Percentiles rank a stretch among this genome's conserved stretches.
Evolutionary conservation across 371 early-diverging fungal species (phyloP).

Genomic region (Dipsacomyces acuminosporus): DNA sequence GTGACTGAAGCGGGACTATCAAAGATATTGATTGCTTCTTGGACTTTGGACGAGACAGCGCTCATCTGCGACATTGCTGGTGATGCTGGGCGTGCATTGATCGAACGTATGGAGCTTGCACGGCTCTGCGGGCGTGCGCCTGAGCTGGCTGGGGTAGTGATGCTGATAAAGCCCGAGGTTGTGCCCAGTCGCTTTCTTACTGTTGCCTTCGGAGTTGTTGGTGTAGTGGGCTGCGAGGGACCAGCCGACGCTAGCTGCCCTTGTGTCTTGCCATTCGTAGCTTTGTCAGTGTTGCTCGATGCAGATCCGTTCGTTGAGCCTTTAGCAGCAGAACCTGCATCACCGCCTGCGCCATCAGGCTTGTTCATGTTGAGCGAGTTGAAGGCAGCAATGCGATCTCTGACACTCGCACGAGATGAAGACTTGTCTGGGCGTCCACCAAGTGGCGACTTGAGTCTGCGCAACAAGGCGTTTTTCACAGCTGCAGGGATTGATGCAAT

Average conservation of each 20-base stretch:
- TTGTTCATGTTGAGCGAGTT: conserved; percentile 9
- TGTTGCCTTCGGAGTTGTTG: too few relatives aligned
- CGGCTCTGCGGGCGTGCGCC: conserved; percentile 1
- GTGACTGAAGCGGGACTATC: conserved; percentile 12
- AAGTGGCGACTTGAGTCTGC: conserved; percentile 29
- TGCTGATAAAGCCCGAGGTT: conserved; percentile 29
- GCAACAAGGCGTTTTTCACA: conserved; percentile 27
- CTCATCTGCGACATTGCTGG: conserved; percentile 35
- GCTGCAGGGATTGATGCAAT: conserved; percentile 16
- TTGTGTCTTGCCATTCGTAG: too few relatives aligned
- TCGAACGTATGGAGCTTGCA: background rate
- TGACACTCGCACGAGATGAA: conserved; percentile 17
- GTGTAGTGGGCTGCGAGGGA: background rate
- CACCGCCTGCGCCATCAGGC: background rate
- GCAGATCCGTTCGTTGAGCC: too few relatives aligned
- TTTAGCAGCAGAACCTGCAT: too few relatives aligned
- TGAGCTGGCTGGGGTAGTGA: conserved; percentile 12
- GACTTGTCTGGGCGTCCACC: conserved; percentile 17
- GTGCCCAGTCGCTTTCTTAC: conserved; percentile 13
- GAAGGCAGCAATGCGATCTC: conserved; percentile 37
- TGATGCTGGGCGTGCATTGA: conserved; percentile 17
- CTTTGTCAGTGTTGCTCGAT: too few relatives aligned
- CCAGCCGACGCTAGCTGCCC: background rate
- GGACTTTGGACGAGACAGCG: conserved; percentile 23
- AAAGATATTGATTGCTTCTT: conserved; percentile 26